phyloP scores from a whole-genome alignment of 306 rosid species.

The Albizia julibrissin region DNA sequence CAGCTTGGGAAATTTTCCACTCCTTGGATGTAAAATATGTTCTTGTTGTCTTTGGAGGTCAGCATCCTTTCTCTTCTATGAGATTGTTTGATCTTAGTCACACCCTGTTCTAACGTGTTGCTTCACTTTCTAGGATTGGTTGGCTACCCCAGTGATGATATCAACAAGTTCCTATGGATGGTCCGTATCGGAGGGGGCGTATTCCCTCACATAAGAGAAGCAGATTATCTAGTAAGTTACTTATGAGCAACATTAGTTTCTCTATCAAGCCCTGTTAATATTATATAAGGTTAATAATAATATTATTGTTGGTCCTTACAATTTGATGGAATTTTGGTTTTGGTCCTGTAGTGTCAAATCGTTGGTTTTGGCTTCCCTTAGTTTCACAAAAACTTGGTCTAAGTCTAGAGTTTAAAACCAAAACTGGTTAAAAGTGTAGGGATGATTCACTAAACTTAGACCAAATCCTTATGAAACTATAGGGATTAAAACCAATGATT shows the following conservation, averaged over 20 bases:
- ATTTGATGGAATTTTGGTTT: too few species aligned
- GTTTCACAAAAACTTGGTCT: too few species aligned
- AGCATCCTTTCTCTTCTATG: conserved; percentile 34
- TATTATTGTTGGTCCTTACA: too few species aligned
- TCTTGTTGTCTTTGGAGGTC: conserved; percentile 99
- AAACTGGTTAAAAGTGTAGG: too few species aligned
- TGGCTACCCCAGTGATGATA: conserved; percentile 98
- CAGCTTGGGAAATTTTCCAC: conserved; percentile 98
- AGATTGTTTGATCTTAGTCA: conserved; percentile 16
- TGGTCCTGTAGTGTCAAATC: too few species aligned
- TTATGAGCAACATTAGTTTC: conserved; percentile 1
- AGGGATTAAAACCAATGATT: too few species aligned
- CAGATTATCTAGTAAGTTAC: conserved; percentile 85
- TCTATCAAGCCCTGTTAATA: conserved; percentile 22
- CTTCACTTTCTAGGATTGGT: conserved; percentile 73
- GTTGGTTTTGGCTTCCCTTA: too few species aligned
- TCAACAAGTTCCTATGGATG: conserved; percentile 99
- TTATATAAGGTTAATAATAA: neutral
- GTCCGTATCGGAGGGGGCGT: conserved; percentile 99
- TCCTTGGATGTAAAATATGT: conserved; percentile 98
- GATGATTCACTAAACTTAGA: too few species aligned
- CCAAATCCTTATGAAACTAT: too few species aligned
- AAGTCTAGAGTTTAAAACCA: too few species aligned
- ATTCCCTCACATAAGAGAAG: conserved; percentile 96
- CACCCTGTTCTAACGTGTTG: conserved; percentile 36